phyloP scores from a whole-genome alignment of 2,329 filamentous ascomycete species.

The Ramularia endophylla region DNA sequence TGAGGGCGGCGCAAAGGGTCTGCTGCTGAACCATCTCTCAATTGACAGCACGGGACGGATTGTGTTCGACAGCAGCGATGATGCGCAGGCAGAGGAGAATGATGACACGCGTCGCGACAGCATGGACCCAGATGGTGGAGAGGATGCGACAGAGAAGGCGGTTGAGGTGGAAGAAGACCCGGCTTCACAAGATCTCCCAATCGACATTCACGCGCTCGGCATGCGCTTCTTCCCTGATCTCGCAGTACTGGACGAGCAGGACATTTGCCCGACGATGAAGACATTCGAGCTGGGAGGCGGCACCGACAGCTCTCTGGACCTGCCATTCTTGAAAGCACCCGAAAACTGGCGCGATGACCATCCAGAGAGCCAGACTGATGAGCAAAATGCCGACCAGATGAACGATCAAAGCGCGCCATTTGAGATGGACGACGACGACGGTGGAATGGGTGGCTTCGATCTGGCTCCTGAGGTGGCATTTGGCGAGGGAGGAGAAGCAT shows the following conservation, averaged over 20 bases:
- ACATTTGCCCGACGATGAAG: slow-evolving; percentile 92
- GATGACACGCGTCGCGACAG: slow-evolving; percentile 31
- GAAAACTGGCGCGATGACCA: slow-evolving; percentile 74
- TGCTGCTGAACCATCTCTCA: slow-evolving; percentile 92
- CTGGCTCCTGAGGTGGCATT: slow-evolving; percentile 68
- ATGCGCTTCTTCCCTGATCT: slow-evolving; percentile 83
- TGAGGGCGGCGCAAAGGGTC: slow-evolving; percentile 91
- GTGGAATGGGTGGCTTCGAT: slow-evolving; percentile 56
- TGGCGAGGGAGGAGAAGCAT: slow-evolving; percentile 91
- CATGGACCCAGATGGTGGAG: slow-evolving; percentile 39
- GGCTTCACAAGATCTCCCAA: slow-evolving; percentile 57
- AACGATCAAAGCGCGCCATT: slow-evolving; percentile 45
- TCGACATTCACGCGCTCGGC: slow-evolving; percentile 71
- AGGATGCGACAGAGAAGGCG: slow-evolving; percentile 41
- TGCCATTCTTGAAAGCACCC: slow-evolving; percentile 79
- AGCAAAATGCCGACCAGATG: slow-evolving; percentile 46
- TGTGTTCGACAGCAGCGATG: slow-evolving; percentile 97
- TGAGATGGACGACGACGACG: slow-evolving; percentile 64
- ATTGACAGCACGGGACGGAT: slow-evolving; percentile 90
- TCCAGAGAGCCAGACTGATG: slow-evolving; percentile 49
- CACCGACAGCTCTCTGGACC: slow-evolving; percentile 74
- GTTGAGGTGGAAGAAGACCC: slow-evolving; percentile 33
- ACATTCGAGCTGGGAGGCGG: slow-evolving; percentile 88
- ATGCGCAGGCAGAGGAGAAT: slow-evolving; percentile 52
- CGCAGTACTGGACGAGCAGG: slow-evolving; percentile 68